A percentile compares a stretch with the other conserved stretches of the same genome.
Evolutionary conservation across 179 eudicot genomes (phyloP).

Genomic region (Silene coronaria): DNA sequence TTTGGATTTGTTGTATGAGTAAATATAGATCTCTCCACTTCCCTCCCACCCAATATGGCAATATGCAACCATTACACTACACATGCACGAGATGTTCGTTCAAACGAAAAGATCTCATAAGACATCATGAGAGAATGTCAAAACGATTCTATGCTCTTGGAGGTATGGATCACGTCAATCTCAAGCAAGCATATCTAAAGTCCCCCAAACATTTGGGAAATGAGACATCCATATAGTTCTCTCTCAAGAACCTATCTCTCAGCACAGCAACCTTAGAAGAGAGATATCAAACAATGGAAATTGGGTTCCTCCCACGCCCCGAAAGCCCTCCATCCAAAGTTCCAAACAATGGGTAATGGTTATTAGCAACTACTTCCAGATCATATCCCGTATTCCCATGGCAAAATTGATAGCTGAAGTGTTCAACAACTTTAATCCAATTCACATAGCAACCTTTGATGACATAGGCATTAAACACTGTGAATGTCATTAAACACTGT

Average conservation of each 20-base stretch:
- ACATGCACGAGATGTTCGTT: too few species aligned
- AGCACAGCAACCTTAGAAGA: too few species aligned
- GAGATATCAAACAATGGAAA: neutral
- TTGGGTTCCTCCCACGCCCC: neutral
- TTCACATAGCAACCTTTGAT: neutral
- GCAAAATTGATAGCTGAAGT: neutral
- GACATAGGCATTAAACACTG: neutral
- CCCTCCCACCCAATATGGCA: neutral
- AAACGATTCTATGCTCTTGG: too few species aligned
- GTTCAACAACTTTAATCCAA: neutral
- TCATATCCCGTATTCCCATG: neutral
- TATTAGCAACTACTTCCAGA: neutral
- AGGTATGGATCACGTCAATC: too few species aligned
- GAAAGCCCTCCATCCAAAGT: neutral
- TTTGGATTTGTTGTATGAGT: neutral
- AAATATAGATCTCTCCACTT: neutral
- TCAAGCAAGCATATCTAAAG: too few species aligned
- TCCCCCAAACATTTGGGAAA: too few species aligned
- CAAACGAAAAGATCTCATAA: too few species aligned
- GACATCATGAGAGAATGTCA: too few species aligned
- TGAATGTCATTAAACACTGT: neutral
- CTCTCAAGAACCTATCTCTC: too few species aligned
- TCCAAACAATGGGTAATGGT: neutral
- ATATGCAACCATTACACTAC: neutral
- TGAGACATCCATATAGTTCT: too few species aligned